These are phyloP conservation scores for Rhynchospora breviuscula DNA, from an alignment of 176 grass and related monocot genomes.

Conservation along the genomic window DNA sequence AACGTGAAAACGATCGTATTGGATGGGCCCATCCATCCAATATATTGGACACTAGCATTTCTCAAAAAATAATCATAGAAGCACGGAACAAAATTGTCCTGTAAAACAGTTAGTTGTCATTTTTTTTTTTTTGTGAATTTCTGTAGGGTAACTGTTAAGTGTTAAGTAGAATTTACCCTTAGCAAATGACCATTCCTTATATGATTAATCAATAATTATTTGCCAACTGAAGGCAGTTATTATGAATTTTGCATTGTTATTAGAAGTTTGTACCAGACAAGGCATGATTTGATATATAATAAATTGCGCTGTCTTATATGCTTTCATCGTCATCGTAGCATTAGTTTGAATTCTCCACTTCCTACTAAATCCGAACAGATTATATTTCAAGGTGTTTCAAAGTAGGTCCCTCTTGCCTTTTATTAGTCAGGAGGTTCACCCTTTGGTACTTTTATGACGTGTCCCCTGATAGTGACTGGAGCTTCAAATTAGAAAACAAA, in stretches of 20 bases:
- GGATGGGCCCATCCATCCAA: too few relatives aligned
- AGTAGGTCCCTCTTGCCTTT: not conserved
- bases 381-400: not conserved
- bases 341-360: not conserved
- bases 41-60: too few relatives aligned
- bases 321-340: not conserved
- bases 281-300: not conserved
- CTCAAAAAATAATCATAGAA: too few relatives aligned
- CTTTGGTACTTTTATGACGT: not conserved
- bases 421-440: not conserved
- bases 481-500: not conserved
- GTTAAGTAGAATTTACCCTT: too few relatives aligned
- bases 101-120: too few relatives aligned
- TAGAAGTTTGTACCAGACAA: not conserved
- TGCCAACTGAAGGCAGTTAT: not conserved
- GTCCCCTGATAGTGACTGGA: not conserved
- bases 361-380: not conserved
- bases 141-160: too few relatives aligned
- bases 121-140: too few relatives aligned
- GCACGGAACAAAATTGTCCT: too few relatives aligned
- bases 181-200: too few relatives aligned
- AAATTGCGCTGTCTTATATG: not conserved
- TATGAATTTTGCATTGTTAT: not conserved
- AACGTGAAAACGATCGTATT: too few relatives aligned
- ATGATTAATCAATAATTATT: too few relatives aligned